phyloP scores from a whole-genome alignment of 164 flowering plant genomes.

The Paratinospora sagittata region DNA sequence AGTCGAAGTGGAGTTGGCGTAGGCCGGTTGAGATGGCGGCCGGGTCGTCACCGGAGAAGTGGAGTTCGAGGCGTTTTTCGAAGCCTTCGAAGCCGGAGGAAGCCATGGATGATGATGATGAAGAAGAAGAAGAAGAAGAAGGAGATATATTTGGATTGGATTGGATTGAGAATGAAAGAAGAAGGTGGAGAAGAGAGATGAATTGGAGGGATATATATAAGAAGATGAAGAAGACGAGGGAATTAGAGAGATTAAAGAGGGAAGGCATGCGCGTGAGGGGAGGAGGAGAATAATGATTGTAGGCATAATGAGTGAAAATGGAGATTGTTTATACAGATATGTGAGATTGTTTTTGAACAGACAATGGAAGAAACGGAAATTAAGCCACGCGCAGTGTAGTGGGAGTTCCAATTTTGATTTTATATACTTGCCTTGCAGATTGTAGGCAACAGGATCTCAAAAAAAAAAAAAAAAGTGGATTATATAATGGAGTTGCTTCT shows the following conservation, averaged over 20 bases:
- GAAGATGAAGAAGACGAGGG: too few species aligned
- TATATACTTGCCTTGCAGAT: background rate
- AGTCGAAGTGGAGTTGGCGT: conserved; percentile 40
- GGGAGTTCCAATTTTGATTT: conserved; percentile 11
- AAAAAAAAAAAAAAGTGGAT: too few species aligned
- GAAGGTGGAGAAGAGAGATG: conserved; percentile 15
- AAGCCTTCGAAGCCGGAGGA: conserved; percentile 80
- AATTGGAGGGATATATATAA: conserved; percentile 17
- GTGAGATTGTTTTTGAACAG: conserved; percentile 12
- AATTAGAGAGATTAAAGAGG: background rate
- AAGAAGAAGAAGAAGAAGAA: background rate
- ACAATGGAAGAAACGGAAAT: conserved; percentile 37
- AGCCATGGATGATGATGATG: conserved; percentile 44
- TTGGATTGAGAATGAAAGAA: too few species aligned
- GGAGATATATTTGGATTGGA: conserved; percentile 6
- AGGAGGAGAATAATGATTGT: conserved; percentile 60
- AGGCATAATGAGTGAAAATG: conserved; percentile 46
- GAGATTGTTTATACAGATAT: conserved; percentile 19
- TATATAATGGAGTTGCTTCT: too few species aligned
- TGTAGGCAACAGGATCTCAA: too few species aligned
- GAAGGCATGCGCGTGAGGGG: conserved; percentile 68
- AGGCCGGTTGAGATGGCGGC: conserved; percentile 31
- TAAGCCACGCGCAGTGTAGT: conserved; percentile 27
- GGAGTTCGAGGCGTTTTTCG: conserved; percentile 84
- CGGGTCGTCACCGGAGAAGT: conserved; percentile 66